These are phyloP conservation scores for Monosporascus sp. DNA, from an alignment of 2,329 filamentous ascomycete species.

Conservation along the genomic window DNA sequence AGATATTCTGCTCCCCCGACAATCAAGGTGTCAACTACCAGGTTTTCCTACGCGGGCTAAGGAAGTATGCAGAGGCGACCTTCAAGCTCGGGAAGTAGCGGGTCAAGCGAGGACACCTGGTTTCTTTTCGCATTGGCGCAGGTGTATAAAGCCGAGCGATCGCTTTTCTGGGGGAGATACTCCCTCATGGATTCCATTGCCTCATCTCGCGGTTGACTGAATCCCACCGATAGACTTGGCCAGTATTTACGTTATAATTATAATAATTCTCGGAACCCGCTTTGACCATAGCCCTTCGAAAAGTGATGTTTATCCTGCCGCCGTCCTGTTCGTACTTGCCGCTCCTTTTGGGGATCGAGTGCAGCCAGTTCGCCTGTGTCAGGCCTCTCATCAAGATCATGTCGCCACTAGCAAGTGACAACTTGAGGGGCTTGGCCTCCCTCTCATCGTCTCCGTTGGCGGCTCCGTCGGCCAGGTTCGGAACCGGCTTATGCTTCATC, in stretches of 20 bases:
- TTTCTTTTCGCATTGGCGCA: neutral
- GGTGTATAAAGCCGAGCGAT: slow-evolving; percentile 1
- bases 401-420: slow-evolving; percentile 60
- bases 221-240: slow-evolving; percentile 66
- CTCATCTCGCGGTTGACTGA: slow-evolving; percentile 44
- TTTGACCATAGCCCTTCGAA: slow-evolving; percentile 64
- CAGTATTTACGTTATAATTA: slow-evolving; percentile 72
- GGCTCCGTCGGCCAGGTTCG: slow-evolving; percentile 23
- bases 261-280: slow-evolving; percentile 80
- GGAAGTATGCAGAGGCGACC: slow-evolving; percentile 79
- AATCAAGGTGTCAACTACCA: slow-evolving; percentile 88
- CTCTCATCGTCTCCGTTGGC: slow-evolving; percentile 7
- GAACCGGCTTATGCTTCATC: slow-evolving; percentile 68
- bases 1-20: slow-evolving; percentile 79
- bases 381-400: slow-evolving; percentile 73
- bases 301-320: slow-evolving; percentile 72
- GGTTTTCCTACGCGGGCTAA: slow-evolving; percentile 79
- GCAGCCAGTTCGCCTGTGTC: slow-evolving; percentile 74
- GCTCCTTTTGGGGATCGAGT: slow-evolving; percentile 71
- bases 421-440: slow-evolving; percentile 38
- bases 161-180: slow-evolving; percentile 6
- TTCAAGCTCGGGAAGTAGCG: slow-evolving; percentile 72
- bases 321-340: slow-evolving; percentile 58
- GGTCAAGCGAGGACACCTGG: neutral
- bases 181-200: slow-evolving; percentile 26